These are phyloP conservation scores for Physcomitrellopsis africana DNA, from an alignment of 225 moss, liverwort and hornwort species.

Conservation along the genomic window DNA sequence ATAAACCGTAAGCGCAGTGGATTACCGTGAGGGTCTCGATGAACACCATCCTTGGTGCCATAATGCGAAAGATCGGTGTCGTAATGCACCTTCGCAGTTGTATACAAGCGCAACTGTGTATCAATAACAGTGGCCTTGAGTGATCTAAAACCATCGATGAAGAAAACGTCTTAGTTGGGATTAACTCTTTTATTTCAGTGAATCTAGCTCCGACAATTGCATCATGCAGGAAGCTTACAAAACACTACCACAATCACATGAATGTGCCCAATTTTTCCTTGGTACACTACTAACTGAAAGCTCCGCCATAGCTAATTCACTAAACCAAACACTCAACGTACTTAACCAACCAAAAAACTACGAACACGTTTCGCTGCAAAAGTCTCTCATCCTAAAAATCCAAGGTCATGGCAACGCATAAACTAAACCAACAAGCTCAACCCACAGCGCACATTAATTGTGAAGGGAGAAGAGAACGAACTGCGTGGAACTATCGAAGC, in stretches of 20 bases:
- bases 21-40: slow-evolving; percentile 66
- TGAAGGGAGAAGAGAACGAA: slow-evolving; percentile 28
- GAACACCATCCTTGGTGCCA: slow-evolving; percentile 80
- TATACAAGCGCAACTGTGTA: slow-evolving; percentile 51
- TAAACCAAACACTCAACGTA: neutral
- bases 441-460: neutral
- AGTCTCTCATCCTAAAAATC: neutral
- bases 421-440: neutral
- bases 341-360: neutral
- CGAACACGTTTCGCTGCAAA: neutral
- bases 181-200: neutral
- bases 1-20: neutral
- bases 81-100: slow-evolving; percentile 71
- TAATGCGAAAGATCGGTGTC: slow-evolving; percentile 81
- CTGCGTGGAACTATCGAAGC: slow-evolving; percentile 92
- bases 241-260: neutral
- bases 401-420: neutral
- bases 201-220: neutral
- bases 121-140: slow-evolving; percentile 83
- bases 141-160: slow-evolving; percentile 46
- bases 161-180: neutral
- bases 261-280: no score
- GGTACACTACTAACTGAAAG: neutral
- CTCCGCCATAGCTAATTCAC: neutral
- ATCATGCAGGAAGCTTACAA: neutral